A percentile compares a stretch with the other conserved stretches of the same genome.
phyloP scores from a whole-genome alignment of 805 yeast species.

The Nakazawaea wickerhamii region DNA sequence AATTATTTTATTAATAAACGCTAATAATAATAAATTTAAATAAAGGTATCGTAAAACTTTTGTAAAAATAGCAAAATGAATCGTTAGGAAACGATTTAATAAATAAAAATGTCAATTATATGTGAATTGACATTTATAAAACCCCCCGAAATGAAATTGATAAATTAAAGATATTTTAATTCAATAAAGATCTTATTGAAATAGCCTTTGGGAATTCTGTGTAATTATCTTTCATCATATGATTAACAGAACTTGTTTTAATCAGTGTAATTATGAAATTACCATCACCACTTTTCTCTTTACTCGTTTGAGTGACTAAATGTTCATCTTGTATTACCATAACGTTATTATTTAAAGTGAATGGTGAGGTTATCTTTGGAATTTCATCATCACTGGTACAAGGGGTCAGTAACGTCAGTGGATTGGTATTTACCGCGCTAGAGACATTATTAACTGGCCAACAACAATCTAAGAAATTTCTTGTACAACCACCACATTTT shows the following conservation, averaged over 20 bases:
- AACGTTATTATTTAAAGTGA: constrained; percentile 9
- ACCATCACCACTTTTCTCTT: background rate
- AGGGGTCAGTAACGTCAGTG: too few relatives aligned
- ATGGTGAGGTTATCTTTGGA: background rate
- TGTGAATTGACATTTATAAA: too few relatives aligned
- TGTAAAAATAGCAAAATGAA: too few relatives aligned
- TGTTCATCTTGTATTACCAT: constrained; percentile 12
- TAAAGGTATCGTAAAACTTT: background rate
- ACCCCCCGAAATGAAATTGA: background rate
- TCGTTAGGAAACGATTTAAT: background rate
- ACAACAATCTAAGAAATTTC: constrained; percentile 13
- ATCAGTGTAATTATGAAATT: constrained; percentile 11
- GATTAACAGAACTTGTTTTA: constrained; percentile 5
- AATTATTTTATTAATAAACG: background rate
- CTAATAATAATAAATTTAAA: background rate
- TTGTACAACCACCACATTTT: constrained; percentile 16
- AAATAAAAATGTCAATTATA: background rate
- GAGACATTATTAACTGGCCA: constrained; percentile 13
- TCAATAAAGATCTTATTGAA: constrained; percentile 10
- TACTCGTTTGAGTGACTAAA: constrained; percentile 8
- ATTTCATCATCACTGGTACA: constrained; percentile 1
- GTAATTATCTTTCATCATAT: constrained; percentile 7
- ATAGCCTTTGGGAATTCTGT: constrained; percentile 7
- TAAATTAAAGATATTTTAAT: background rate
- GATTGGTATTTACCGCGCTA: background rate